Evolutionary conservation across 495 filamentous ascomycete genomes (phyloP), one percentile per base, ranked within the genome.

Genomic region (Extremus antarcticus): DNA sequence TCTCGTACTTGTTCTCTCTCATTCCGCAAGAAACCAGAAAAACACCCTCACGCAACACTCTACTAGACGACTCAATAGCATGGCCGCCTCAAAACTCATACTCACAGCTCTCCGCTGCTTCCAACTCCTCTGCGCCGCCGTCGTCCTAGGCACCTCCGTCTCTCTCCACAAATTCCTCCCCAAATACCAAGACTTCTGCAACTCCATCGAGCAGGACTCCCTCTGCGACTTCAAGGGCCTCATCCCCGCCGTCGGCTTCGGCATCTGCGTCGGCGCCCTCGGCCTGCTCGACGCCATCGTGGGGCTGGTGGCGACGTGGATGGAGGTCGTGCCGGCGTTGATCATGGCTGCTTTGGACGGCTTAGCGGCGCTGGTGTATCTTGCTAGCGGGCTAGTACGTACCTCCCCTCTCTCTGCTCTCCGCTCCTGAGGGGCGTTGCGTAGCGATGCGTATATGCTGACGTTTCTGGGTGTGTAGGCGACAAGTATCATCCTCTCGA

Each of bases 301-400:
- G 21, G 58, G 53, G 3, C 25, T 49, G n/a, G 53, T 49, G 11
- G 11, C 57, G 1, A 23, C 35, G 13, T 60, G 47, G 25, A 16
- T 56, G 20, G 43, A 56, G 0, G 43, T 25, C 19, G 35, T 60
- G 1, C 47, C 58, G 24, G 25, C 13, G 1, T n/a, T 56, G 17
- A 50, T 53, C 29, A 22, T 60, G 19, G 39, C 43, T 8, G 49
- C 16, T 25, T 20, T 56, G 10, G 53, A 60, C 29, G 53, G 19
- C 2, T 53, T 60, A 3, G 47, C 53, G 7, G 29, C 25, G 23
- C 19, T 60, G 1, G 17, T 56, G 2, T 40, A 45, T 10, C 32
- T 56, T 23, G 53, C 58, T 48, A 53, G 53, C 10, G 58, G 53
- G 3, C 45, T 60, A 3, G 58, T 56, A 53, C 38, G 53, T 56